Percentiles rank a stretch among this genome's conserved stretches.
Evolutionary conservation across 2,329 filamentous ascomycete species (phyloP).

Genomic region (Trichophaea hybrida): DNA sequence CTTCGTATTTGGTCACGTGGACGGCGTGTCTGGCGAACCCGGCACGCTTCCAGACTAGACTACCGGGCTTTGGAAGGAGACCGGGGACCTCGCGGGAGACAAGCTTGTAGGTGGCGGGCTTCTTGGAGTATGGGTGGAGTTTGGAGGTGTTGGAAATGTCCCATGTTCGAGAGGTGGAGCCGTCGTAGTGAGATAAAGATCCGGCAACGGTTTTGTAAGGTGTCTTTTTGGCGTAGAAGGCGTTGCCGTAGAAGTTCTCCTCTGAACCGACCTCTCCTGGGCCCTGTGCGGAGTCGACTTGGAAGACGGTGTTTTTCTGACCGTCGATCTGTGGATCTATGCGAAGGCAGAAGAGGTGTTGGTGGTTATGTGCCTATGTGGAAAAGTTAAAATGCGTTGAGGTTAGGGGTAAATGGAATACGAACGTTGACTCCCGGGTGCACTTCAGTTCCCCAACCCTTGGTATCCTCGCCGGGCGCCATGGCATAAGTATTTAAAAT

Average conservation of each 20-base stretch:
- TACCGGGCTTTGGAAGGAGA: slow-evolving; percentile 64
- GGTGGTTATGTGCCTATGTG: slow-evolving; percentile 78
- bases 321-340: slow-evolving; percentile 81
- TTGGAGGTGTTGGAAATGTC: slow-evolving; percentile 76
- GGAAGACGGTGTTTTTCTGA: slow-evolving; percentile 67
- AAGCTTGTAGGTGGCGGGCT: slow-evolving; percentile 75
- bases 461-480: slow-evolving; percentile 62
- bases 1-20: slow-evolving; percentile 73
- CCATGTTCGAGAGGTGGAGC: slow-evolving; percentile 67
- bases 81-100: slow-evolving; percentile 71
- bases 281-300: slow-evolving; percentile 59
- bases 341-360: slow-evolving; percentile 85
- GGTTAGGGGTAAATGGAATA: not conserved
- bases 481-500: slow-evolving; percentile 86
- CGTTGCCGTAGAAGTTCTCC: slow-evolving; percentile 81
- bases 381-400: slow-evolving; percentile 31
- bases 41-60: slow-evolving; percentile 77
- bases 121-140: slow-evolving; percentile 72
- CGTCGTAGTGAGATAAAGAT: slow-evolving; percentile 66
- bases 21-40: slow-evolving; percentile 77
- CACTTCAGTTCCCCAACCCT: slow-evolving; percentile 83
- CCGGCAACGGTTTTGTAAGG: slow-evolving; percentile 57
- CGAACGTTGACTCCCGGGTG: slow-evolving; percentile 43
- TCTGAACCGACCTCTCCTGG: slow-evolving; percentile 61
- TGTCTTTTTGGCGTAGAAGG: slow-evolving; percentile 73